These are phyloP conservation scores for Globisporangium irregulare DNA, from an alignment of 352 stramenopile species.

Conservation along the genomic window DNA sequence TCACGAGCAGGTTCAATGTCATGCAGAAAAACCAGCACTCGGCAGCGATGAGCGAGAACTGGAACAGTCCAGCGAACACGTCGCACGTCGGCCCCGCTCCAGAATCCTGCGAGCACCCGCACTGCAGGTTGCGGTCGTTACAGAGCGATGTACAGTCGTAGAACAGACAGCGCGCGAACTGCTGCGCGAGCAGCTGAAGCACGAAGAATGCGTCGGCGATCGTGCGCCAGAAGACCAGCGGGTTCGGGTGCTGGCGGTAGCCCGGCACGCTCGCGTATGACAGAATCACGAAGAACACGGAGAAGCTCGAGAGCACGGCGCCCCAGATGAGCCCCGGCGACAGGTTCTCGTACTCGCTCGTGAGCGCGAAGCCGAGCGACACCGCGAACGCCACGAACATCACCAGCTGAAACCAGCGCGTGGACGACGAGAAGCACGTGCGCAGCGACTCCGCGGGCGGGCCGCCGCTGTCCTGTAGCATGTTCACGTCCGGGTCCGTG, in stretches of 20 bases:
- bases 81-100: slow-evolving; percentile 55
- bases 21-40: slow-evolving; percentile 91
- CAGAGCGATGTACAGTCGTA: slow-evolving; percentile 81
- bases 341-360: slow-evolving; percentile 67
- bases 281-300: slow-evolving; percentile 86
- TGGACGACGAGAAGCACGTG: slow-evolving; percentile 74
- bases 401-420: slow-evolving; percentile 80
- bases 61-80: slow-evolving; percentile 75
- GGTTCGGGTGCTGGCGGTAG: slow-evolving; percentile 85
- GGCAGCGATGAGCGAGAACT: slow-evolving; percentile 82
- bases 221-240: slow-evolving; percentile 86
- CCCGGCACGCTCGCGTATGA: slow-evolving; percentile 76
- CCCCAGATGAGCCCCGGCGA: slow-evolving; percentile 83
- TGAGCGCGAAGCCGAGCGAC: slow-evolving; percentile 57
- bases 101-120: slow-evolving; percentile 56
- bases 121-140: slow-evolving; percentile 61
- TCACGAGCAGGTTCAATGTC: slow-evolving; percentile 85
- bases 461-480: slow-evolving; percentile 27
- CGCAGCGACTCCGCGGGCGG: slow-evolving; percentile 27
- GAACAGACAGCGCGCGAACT: slow-evolving; percentile 79
- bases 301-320: slow-evolving; percentile 76
- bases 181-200: slow-evolving; percentile 73
- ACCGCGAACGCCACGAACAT: slow-evolving; percentile 81
- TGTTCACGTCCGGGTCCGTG: slow-evolving; percentile 47
- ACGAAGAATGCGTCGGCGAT: slow-evolving; percentile 85